A percentile compares a stretch with the other conserved stretches of the same genome.
Evolutionary conservation across 306 rosid species (phyloP).

Genomic region (Prunus armeniaca): DNA sequence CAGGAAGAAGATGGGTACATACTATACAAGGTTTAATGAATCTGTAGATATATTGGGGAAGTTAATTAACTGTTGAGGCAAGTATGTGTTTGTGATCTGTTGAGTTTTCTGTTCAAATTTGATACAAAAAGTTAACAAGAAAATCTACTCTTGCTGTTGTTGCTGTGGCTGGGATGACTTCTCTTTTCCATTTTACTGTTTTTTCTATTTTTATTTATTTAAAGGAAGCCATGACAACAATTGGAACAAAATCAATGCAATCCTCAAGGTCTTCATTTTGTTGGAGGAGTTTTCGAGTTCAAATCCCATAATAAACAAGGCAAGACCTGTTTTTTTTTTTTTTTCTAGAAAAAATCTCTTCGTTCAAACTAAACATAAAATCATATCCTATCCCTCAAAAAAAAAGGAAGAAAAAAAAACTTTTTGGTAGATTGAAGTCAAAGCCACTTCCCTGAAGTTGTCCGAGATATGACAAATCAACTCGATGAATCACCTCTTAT

Average conservation of each 20-base stretch:
- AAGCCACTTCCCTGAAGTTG: background rate
- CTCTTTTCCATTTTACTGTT: no score
- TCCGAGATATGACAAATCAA: background rate
- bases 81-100: background rate
- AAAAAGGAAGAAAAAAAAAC: no score
- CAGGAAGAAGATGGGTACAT: no score
- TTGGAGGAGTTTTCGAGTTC: no score
- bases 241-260: no score
- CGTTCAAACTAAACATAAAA: background rate
- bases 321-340: background rate
- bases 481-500: conserved; percentile 14
- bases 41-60: background rate
- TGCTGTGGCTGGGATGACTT: background rate
- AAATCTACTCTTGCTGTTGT: background rate
- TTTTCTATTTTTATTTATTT: no score
- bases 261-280: no score
- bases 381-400: background rate
- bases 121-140: background rate
- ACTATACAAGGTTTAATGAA: no score
- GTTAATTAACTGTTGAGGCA: background rate
- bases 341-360: background rate
- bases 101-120: background rate
- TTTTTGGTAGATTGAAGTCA: background rate
- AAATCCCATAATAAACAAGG: background rate
- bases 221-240: no score